Evolutionary conservation across 768 basidiomycete genomes (phyloP).

Genomic region (Lactarius indigo): DNA sequence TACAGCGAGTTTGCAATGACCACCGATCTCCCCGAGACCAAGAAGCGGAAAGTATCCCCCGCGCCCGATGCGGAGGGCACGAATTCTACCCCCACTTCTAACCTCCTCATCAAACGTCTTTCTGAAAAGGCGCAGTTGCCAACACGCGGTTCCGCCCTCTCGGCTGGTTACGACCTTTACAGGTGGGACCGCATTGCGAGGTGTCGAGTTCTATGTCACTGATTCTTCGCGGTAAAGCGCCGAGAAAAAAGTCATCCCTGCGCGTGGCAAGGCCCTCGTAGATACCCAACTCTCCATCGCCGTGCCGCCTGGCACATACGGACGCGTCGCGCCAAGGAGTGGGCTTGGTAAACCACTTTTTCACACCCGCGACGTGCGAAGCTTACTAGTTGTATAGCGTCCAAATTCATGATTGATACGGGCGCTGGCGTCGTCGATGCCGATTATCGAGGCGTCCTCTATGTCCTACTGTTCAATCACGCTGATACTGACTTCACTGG

Average conservation of each 20-base stretch:
- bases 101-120: conserved; percentile 79
- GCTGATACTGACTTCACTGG: conserved; percentile 88
- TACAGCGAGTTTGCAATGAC: conserved; percentile 6
- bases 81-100: conserved; percentile 38
- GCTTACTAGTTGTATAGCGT: conserved; percentile 49
- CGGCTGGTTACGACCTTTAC: conserved; percentile 96
- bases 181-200: conserved; percentile 48
- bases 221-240: conserved; percentile 48
- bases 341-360: conserved; percentile 65
- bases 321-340: conserved; percentile 92
- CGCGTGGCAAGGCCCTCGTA: conserved; percentile 86
- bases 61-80: conserved; percentile 31
- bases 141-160: conserved; percentile 77
- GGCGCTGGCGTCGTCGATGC: conserved; percentile 97
- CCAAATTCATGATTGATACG: conserved; percentile 97
- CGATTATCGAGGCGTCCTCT: conserved; percentile 90
- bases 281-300: conserved; percentile 93
- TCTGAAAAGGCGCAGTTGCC: conserved; percentile 81
- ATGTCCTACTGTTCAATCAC: conserved; percentile 90
- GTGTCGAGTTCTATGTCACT: not conserved
- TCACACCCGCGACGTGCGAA: not conserved
- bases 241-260: conserved; percentile 78
- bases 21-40: conserved; percentile 31
- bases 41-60: conserved; percentile 61
- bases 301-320: conserved; percentile 91